Base-by-base conservation (phyloP, 768 basidiomycete genomes). In the Hypholoma sublateritium region DNA sequence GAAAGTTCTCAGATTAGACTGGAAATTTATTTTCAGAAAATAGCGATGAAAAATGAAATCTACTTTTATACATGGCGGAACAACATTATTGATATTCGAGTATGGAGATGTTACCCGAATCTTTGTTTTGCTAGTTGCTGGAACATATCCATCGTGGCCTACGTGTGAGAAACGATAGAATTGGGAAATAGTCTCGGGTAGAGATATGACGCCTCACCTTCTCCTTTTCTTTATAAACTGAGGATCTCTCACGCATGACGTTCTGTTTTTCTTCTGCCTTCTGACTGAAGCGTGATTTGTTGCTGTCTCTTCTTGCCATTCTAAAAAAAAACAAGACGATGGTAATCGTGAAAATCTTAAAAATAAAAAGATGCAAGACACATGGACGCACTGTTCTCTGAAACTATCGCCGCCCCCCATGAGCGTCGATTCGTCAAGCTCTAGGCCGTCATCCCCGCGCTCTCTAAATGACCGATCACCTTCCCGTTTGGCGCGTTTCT, bases 131-230 rank as follows among this genome's bases (percentile, higher is more conserved):
- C 95, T 68, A 96, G 74, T 62, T 88, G 85, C 72, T 91, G 91
- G 72, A 97, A 94, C 93, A 95, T 95, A 56, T 93, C 93, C 93
- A 98, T 98, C 0, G 93, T 97, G 16, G 86, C 90, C 78, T 79
- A 55, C 25, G 55, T 57, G 58, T 17, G 52, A 54, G 52, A 56
- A 47, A 45, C 44, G 49, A 47, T 4, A 39, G 21, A 51, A 55
- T 39, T 46, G 19, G 17, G 22, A 51, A 39, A 14, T 22, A 44
- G 22, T 52, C 21, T 37, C 21, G 8, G 50, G 22, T 58, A 46
- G 12, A 56, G 57, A n/a, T n/a, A 55, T 45, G 47, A 54, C 42
- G 50, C 34, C 62, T 45, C 28, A 75, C 78, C 69, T 86, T 87
- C 65, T 97, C 94, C 67, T 91, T 95, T 66, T 89, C 86, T 63